Evolutionary conservation across 176 grass and related monocot genomes (phyloP), one percentile per base, ranked within the genome.

Genomic region (Aegilops speltoides): DNA sequence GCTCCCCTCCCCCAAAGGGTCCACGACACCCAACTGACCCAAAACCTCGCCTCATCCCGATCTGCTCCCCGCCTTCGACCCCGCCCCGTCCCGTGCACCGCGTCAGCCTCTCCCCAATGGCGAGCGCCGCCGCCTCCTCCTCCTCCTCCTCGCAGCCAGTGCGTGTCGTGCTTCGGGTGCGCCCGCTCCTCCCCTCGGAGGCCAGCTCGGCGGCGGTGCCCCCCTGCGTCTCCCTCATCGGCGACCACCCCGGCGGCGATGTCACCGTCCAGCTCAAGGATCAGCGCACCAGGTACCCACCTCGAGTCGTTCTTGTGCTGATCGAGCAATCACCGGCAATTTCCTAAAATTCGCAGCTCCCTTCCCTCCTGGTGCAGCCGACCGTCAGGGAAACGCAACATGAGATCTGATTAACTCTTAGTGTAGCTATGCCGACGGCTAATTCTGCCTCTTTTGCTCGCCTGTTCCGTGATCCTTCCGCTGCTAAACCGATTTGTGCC

Each of bases 101-200:
- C 52, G 72, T 28, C 73, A 69, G 2, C 43, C 23, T 61, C 60
- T n/a, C 79, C 22, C 25, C 77, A 38, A 97, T 94, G 90, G 78
- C 86, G 50, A 74, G 20, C 66, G 10, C 54, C 57, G 57, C 80
- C 73, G 19, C 72, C 73, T 37, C 13, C 8, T 15, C 46, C 12
- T 13, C 76, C n/a, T 13, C 83, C 25, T 75, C 64, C 71, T 26
- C 48, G 73, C 95, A 88, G 73, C 87, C 84, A 25, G 92, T 98
- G 71, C 91, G 97, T 43, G 90, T 96, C 46, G 90, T 96, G 69
- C 88, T 98, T n/a, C 83, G 92, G 38, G 92, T 98, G 73, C 97
- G 97, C 66, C 94, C 97, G 2, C 92, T 94, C 86, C 90, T 96
- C 75, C 84, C 71, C 36, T 90, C 90, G 4, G 94, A 99, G 87